Percentiles rank a stretch among this genome's conserved stretches.
Conservation (phyloP, 2,329 filamentous ascomycete species). For the Thielaviopsis populi region DNA sequence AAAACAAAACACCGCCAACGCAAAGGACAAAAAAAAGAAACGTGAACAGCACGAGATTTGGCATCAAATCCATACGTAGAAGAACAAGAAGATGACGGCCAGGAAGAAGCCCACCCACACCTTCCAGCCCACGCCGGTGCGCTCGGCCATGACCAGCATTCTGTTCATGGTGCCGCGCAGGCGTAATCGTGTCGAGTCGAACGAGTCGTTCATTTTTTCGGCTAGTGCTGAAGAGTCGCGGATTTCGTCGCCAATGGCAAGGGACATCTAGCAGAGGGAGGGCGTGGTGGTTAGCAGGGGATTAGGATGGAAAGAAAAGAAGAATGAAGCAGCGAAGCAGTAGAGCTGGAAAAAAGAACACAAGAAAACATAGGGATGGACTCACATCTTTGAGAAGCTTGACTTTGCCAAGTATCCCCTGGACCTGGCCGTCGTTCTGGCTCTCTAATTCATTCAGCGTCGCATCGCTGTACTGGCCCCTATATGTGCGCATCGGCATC, state of each 20-base stretch:
- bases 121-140: constrained; percentile 89
- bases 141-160: constrained; percentile 91
- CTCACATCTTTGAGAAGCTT: constrained; percentile 75
- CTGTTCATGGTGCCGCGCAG: constrained; percentile 88
- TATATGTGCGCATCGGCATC: constrained; percentile 23
- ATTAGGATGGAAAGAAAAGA: too few species aligned
- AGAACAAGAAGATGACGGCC: constrained; percentile 67
- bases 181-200: constrained; percentile 68
- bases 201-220: constrained; percentile 91
- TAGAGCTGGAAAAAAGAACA: too few species aligned
- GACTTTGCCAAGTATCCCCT: constrained; percentile 84
- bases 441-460: constrained; percentile 88
- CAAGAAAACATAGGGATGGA: too few species aligned
- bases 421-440: constrained; percentile 82
- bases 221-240: constrained; percentile 74
- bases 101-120: constrained; percentile 85
- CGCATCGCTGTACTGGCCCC: constrained; percentile 83
- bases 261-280: constrained; percentile 49
- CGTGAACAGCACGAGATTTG: background rate
- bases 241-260: constrained; percentile 91
- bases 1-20: background rate
- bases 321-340: too few species aligned
- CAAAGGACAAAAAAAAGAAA: background rate
- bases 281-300: background rate
- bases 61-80: constrained; percentile 70